Evolutionary conservation across 1,139 yeast species (phyloP), one percentile per base, ranked within the genome.

Genomic region (Scheffersomyces parashehatae): DNA sequence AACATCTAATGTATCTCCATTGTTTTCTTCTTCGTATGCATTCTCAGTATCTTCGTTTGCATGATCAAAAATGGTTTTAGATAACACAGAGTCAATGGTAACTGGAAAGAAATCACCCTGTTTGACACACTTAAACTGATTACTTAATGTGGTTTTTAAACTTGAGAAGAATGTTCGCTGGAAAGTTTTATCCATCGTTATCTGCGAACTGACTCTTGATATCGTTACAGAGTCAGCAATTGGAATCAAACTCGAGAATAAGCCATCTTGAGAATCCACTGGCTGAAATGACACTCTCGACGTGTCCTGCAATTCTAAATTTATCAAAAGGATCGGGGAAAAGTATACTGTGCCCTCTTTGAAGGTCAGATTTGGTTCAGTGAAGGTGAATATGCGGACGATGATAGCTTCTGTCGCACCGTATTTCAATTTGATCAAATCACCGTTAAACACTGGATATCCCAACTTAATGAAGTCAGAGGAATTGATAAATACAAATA

Each of bases 71-170:
- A 86, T 63, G 1, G 88, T 75, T 48, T 75, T 77, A 0, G 96
- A 84, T 35, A 87, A 62, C 1, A 81, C 65, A 0, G 95, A 76
- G 59, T 91, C 97, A 36, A 93, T 76, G 0, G 88, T 79, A 3
- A 93, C 82, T 0, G 96, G 93, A 39, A 93, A 77, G 36, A 83
- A 60, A 57, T 89, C 96, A 28, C 81, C 83, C 14, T 70, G 60
- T 29, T 70, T 70, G 1, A 90, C 81, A 7, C 88, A 70, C 45
- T 95, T 78, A 37, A 73, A 66, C 32, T 71, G 70, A 1, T 67
- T 58, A 49, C 85, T 85, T 58, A 93, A 87, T 45, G 79, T 75
- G 0, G 77, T 59, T 57, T 87, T 79, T 50, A 89, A 67, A 42
- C 85, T 82, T 5, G 82, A 67, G 43, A 86, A 70, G 56, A 88